These are phyloP conservation scores for Calonectria leucothoes DNA, from an alignment of 2,329 filamentous ascomycete genomes.

Conservation along the genomic window DNA sequence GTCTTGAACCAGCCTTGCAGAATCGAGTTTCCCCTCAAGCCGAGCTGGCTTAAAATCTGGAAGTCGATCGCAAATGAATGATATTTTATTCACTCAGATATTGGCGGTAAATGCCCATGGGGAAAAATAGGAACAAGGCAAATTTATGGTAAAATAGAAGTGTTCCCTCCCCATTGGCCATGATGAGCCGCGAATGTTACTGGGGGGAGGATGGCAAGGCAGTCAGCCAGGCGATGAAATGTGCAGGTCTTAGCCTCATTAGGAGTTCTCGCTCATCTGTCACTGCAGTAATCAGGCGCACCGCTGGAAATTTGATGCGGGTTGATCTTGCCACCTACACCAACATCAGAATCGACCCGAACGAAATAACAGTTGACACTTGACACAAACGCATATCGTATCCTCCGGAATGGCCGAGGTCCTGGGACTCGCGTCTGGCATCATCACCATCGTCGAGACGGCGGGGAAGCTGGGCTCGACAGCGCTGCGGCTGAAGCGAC, in stretches of 20 bases:
- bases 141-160: background rate
- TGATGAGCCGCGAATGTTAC: background rate
- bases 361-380: too few relatives aligned
- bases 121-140: background rate
- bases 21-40: background rate
- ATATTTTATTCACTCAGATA: background rate
- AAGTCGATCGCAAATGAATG: background rate
- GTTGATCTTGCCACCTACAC: background rate
- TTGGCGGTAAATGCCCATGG: background rate
- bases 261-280: background rate
- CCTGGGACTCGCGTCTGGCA: constrained; percentile 24
- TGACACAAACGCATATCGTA: too few relatives aligned
- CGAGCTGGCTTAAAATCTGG: background rate
- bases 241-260: constrained; percentile 8
- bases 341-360: background rate
- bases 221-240: background rate
- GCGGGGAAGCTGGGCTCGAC: constrained; percentile 27
- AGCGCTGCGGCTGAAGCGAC: constrained; percentile 16
- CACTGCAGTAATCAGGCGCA: background rate
- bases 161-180: background rate
- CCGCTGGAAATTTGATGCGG: background rate
- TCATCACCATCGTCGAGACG: constrained; percentile 29
- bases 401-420: constrained; percentile 26
- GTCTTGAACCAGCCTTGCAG: background rate
- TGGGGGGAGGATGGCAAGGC: background rate